These are phyloP conservation scores for Tetramitus jugosus DNA, from an alignment of 208 protist species.

Conservation along the genomic window DNA sequence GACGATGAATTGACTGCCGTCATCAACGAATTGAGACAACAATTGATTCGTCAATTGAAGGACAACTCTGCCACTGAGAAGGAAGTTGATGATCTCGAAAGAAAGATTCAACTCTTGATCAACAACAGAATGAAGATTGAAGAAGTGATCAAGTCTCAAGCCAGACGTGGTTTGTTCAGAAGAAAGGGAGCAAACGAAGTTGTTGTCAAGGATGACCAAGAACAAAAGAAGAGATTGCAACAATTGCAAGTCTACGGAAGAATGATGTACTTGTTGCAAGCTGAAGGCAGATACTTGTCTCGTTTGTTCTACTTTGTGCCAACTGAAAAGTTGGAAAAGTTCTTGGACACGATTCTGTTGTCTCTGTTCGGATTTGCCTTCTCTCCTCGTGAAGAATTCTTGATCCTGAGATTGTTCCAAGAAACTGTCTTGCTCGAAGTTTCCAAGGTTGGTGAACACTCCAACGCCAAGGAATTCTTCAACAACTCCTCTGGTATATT, in stretches of 20 bases:
- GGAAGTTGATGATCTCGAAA: conserved; percentile 51
- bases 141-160: conserved; percentile 38
- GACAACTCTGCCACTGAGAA: conserved; percentile 46
- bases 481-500: conserved; percentile 43
- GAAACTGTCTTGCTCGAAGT: conserved; percentile 51
- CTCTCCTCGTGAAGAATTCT: conserved; percentile 54
- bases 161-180: conserved; percentile 37
- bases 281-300: conserved; percentile 57
- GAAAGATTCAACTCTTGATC: conserved; percentile 54
- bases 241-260: conserved; percentile 42
- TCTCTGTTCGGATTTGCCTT: conserved; percentile 59
- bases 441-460: conserved; percentile 37
- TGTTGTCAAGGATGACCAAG: not conserved
- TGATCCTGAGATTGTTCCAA: conserved; percentile 52
- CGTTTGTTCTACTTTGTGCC: conserved; percentile 40
- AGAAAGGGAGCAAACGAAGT: not conserved
- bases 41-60: conserved; percentile 50
- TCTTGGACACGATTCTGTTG: conserved; percentile 51
- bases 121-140: conserved; percentile 50
- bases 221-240: not conserved
- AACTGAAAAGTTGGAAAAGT: conserved; percentile 44
- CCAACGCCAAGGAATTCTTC: too few relatives aligned
- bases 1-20: conserved; percentile 9
- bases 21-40: conserved; percentile 47
- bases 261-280: conserved; percentile 61